phyloP scores from a whole-genome alignment of 768 basidiomycete species.

The Termitomyces sp. region DNA sequence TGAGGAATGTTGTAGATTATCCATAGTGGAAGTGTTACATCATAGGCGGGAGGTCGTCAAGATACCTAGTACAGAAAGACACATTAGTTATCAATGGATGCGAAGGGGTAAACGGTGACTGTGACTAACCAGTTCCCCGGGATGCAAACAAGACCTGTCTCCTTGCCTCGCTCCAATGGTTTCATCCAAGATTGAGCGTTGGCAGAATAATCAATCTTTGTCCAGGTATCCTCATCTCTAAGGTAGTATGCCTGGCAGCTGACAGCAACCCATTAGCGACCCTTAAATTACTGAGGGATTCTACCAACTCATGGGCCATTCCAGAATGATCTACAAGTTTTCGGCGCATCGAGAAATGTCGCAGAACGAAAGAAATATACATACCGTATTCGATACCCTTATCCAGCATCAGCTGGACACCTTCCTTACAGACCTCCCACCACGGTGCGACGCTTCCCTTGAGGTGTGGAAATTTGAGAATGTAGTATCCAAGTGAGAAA shows the following conservation, averaged over 20 bases:
- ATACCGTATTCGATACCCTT: slow-evolving; percentile 74
- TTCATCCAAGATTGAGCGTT: slow-evolving; percentile 72
- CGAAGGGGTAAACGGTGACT: not conserved
- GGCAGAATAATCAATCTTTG: slow-evolving; percentile 62
- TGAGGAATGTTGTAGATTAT: not conserved
- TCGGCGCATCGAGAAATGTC: not conserved
- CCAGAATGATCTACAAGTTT: slow-evolving; percentile 6
- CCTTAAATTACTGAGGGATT: not conserved
- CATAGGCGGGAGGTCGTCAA: slow-evolving; percentile 75
- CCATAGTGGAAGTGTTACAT: slow-evolving; percentile 36
- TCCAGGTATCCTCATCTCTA: slow-evolving; percentile 67
- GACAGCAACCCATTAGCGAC: slow-evolving; percentile 2
- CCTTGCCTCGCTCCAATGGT: slow-evolving; percentile 59
- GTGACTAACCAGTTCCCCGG: slow-evolving; percentile 61
- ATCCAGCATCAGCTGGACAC: slow-evolving; percentile 58
- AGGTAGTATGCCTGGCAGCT: slow-evolving; percentile 66
- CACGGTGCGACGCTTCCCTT: slow-evolving; percentile 69
- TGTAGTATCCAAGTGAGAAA: not conserved
- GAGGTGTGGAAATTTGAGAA: not conserved
- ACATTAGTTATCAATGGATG: no score
- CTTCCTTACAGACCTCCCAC: slow-evolving; percentile 77
- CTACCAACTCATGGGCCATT: slow-evolving; percentile 16
- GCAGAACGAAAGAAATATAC: not conserved
- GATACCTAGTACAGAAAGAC: slow-evolving; percentile 36
- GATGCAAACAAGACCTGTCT: slow-evolving; percentile 56